Evolutionary conservation across 352 stramenopile genomes (phyloP), one percentile per base, ranked within the genome.

Genomic region (Globisporangium orthogonon): DNA sequence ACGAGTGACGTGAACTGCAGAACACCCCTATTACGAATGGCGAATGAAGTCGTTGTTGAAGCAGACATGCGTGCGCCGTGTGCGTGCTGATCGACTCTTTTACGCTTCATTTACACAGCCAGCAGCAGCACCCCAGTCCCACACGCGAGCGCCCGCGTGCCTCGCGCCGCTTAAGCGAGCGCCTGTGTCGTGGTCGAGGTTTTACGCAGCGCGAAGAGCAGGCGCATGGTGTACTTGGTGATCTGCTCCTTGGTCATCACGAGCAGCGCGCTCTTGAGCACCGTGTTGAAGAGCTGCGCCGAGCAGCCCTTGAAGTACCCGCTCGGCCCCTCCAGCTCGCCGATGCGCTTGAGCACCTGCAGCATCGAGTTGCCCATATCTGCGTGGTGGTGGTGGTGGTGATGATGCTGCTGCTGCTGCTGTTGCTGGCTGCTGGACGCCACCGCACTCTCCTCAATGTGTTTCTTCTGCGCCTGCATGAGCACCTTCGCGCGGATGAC

Each of bases 231-330:
- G 65, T 86, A 74, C 65, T 74, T 80, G 49, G 75, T 81, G 62
- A 91, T 91, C 61, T 92, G 76, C 63, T 92, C 82, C 65, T 92
- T 90, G 29, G 79, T 90, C 82, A 92, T 92, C 18, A 92, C 71
- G 55, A 92, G 56, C 55, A 92, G 59, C 51, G 82, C 82, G 61
- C 82, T 92, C 66, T 92, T 92, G 46, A 92, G 61, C 37, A 92
- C 82, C 37, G 82, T 92, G 65, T 90, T 92, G 46, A 92, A 83
- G 10, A 92, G 69, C 60, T 92, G 82, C 28, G 79, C 79, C 15
- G 76, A 86, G 61, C 82, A 92, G 60, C 82, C 82, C 56, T 89
- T 87, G 56, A 87, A 92, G 61, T 86, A 86, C 7, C 79, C 79
- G 2, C 56, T 43, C 5, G 70, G 67, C 0, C 82, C 82, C 65